A percentile compares a stretch with the other conserved stretches of the same genome.
Evolutionary conservation across 371 early-diverging fungal species (phyloP).

Genomic region (Mortierella sp.): DNA sequence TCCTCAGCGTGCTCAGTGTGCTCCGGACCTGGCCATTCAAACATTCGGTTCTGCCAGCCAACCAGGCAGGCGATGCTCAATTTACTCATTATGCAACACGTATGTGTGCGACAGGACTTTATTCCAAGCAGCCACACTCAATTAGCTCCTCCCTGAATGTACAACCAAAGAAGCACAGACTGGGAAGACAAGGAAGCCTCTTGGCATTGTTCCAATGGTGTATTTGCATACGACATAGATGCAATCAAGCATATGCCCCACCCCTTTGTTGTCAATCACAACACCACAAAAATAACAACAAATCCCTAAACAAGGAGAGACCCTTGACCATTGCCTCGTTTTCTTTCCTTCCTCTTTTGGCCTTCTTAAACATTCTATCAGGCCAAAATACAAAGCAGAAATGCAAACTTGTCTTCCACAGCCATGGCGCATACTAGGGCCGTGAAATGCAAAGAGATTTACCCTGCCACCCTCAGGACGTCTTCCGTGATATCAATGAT

Average conservation of each 20-base stretch:
- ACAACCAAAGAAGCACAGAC: background rate
- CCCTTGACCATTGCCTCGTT: conserved; percentile 1
- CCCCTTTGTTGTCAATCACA: background rate
- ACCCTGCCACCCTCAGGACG: no score
- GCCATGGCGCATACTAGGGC: background rate
- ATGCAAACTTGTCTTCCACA: no score
- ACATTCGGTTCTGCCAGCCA: background rate
- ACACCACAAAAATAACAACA: background rate
- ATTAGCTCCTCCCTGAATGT: background rate
- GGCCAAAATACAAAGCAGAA: background rate
- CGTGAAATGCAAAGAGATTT: background rate
- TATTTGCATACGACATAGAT: background rate
- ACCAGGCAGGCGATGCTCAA: background rate
- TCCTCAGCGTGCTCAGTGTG: background rate
- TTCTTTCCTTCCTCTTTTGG: background rate
- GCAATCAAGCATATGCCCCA: background rate
- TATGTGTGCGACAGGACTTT: background rate
- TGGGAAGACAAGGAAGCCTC: background rate
- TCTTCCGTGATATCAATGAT: background rate
- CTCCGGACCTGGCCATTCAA: background rate
- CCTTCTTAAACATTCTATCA: background rate
- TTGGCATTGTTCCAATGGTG: background rate
- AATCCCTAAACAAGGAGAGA: background rate
- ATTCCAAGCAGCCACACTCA: background rate
- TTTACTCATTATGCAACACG: background rate